Percentiles rank a stretch among this genome's conserved stretches.
phyloP scores from a whole-genome alignment of 805 yeast genomes.

The Candida ascalaphidarum region DNA sequence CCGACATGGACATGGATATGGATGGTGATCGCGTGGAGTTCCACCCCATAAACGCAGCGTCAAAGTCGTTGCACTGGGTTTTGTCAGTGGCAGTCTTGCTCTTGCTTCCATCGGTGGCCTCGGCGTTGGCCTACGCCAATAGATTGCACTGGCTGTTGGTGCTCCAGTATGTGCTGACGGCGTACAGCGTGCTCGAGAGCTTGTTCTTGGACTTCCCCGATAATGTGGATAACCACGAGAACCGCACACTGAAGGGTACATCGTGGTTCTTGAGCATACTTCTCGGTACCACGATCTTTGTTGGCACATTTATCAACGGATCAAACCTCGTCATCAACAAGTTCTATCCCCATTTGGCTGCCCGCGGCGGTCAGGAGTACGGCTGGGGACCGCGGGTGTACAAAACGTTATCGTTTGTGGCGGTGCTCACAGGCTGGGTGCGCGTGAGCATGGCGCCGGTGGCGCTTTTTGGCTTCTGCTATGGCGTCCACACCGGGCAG shows the following conservation, averaged over 20 bases:
- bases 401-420: slow-evolving; percentile 37
- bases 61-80: slow-evolving; percentile 62
- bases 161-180: slow-evolving; percentile 7
- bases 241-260: slow-evolving; percentile 58
- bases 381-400: slow-evolving; percentile 11
- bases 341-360: slow-evolving; percentile 24
- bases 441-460: slow-evolving; percentile 75
- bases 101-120: slow-evolving; percentile 47
- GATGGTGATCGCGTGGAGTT: slow-evolving; percentile 20
- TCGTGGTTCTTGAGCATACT: slow-evolving; percentile 52
- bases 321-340: slow-evolving; percentile 32
- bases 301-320: slow-evolving; percentile 51
- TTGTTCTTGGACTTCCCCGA: slow-evolving; percentile 56
- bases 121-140: slow-evolving; percentile 49
- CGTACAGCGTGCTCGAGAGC: slow-evolving; percentile 49
- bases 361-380: slow-evolving; percentile 22
- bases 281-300: slow-evolving; percentile 38
- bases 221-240: slow-evolving; percentile 51
- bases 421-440: slow-evolving; percentile 64
- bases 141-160: slow-evolving; percentile 20
- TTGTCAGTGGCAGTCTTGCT: slow-evolving; percentile 38
- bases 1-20: slow-evolving; percentile 17
- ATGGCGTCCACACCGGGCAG: slow-evolving; percentile 79
- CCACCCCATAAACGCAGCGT: slow-evolving; percentile 39
- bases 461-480: slow-evolving; percentile 82